Evolutionary conservation across 257 asterid species (phyloP), one percentile per base, ranked within the genome.

Genomic region (Solanum raphanifolium): DNA sequence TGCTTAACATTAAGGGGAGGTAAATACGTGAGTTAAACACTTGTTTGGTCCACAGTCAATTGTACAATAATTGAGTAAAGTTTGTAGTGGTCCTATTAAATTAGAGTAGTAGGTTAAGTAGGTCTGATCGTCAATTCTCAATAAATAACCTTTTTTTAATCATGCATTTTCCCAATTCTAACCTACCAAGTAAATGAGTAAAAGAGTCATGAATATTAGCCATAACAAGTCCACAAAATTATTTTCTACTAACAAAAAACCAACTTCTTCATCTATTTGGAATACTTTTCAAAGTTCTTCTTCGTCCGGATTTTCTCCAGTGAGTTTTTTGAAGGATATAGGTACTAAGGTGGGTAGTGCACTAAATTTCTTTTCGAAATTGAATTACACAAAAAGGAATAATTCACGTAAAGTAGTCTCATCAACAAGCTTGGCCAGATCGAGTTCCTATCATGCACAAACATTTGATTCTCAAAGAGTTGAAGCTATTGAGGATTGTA

Each of bases 401-500:
- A 71, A 71, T 87, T 92, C 98, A 23, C 43, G 94, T 2, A 93
- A 92, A 86, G 83, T 73, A 73, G 94, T 94, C n/a, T 93, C 99
- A 13, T 93, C 98, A 1, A 94, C 95, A 60, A 91, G 87, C 43
- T 81, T 95, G 58, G 92, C 89, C 12, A 92, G 96, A 88, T 94
- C 98, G 12, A 91, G 93, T 36, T 95, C 99, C 0, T 94, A 93
- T 62, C 31, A 62, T 75, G 96, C 92, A 38, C 96, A 93, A 60
- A 91, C 92, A 1, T 92, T 95, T 31, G 99, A 96, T 86, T 94
- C 95, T 34, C 98, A 95, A 58, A 89, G 98, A 87, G 98, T 96
- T 13, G 97, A 96, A 89, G 98, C 99, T 62, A 93, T 96, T 2
- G 96, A 94, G 79, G 99, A 96, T 60, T 96, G 99, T 89, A 96